Evolutionary conservation across 495 filamentous ascomycete genomes (phyloP).

Genomic region (Articulospora tetracladia): DNA sequence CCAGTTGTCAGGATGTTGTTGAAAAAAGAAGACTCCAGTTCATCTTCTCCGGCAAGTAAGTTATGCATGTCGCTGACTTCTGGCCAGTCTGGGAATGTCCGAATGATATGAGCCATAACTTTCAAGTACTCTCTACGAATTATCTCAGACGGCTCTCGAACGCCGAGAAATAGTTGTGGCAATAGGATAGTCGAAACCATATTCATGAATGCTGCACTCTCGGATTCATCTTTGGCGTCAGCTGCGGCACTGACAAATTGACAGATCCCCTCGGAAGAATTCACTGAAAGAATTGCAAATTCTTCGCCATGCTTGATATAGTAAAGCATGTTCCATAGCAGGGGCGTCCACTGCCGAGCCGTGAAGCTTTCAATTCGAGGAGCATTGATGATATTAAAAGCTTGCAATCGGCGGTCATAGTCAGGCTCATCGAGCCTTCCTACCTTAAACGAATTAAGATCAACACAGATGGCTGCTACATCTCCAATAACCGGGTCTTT

Average conservation of each 20-base stretch:
- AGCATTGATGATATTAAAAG: slow-evolving; percentile 71
- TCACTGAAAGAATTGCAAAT: slow-evolving; percentile 72
- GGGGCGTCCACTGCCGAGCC: slow-evolving; percentile 81
- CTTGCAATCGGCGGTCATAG: slow-evolving; percentile 74
- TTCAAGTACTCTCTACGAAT: slow-evolving; percentile 76
- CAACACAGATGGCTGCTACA: slow-evolving; percentile 67
- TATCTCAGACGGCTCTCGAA: slow-evolving; percentile 73
- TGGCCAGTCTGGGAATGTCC: slow-evolving; percentile 61
- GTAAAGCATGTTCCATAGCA: slow-evolving; percentile 86
- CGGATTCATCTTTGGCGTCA: slow-evolving; percentile 32
- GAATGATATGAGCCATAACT: slow-evolving; percentile 73
- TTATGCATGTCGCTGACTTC: slow-evolving; percentile 70
- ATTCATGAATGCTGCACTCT: slow-evolving; percentile 28
- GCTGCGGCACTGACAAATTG: slow-evolving; percentile 66
- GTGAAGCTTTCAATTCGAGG: slow-evolving; percentile 47
- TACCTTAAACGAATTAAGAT: slow-evolving; percentile 72
- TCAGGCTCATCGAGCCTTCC: slow-evolving; percentile 76
- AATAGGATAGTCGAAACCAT: slow-evolving; percentile 62
- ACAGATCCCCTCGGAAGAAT: slow-evolving; percentile 74
- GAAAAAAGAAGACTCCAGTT: slow-evolving; percentile 88
- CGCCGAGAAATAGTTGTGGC: slow-evolving; percentile 70
- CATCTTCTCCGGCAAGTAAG: slow-evolving; percentile 69
- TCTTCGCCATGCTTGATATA: slow-evolving; percentile 86
- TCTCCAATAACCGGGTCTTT: slow-evolving; percentile 55
- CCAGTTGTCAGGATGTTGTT: slow-evolving; percentile 89